Conservation (phyloP, 2,329 filamentous ascomycete genomes). For the Curvularia verruculosa region DNA sequence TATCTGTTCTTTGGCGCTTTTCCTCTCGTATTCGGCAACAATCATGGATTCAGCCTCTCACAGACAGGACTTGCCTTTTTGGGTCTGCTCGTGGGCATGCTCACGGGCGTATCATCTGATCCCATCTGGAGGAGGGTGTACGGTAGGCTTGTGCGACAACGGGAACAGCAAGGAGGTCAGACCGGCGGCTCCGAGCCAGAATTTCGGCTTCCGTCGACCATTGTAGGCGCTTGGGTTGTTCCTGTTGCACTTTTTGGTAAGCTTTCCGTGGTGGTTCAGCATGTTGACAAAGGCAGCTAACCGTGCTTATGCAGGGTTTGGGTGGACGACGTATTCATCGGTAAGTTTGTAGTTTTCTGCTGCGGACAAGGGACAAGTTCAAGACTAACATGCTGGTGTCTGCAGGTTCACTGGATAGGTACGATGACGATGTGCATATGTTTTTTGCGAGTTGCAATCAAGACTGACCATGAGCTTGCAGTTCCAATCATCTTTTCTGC, state of each 20-base stretch:
- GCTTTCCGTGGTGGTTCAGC: conserved; percentile 34
- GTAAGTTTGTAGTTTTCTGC: conserved; percentile 67
- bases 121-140: conserved; percentile 71
- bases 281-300: conserved; percentile 38
- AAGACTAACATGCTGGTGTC: conserved; percentile 33
- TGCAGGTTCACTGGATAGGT: conserved; percentile 60
- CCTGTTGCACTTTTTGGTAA: conserved; percentile 80
- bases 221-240: conserved; percentile 73
- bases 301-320: conserved; percentile 63
- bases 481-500: conserved; percentile 58
- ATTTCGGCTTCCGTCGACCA: conserved; percentile 75
- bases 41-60: conserved; percentile 78
- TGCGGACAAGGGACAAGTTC: conserved; percentile 57
- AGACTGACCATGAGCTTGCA: conserved; percentile 46
- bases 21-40: conserved; percentile 74
- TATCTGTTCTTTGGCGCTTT: conserved; percentile 94
- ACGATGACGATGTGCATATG: conserved; percentile 34
- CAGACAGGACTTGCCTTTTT: conserved; percentile 82
- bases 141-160: conserved; percentile 60
- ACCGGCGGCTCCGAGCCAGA: conserved; percentile 77
- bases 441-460: conserved; percentile 31
- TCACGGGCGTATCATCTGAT: conserved; percentile 65
- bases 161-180: conserved; percentile 59
- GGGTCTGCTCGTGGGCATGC: conserved; percentile 68
- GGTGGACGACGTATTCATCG: conserved; percentile 76